phyloP scores from a whole-genome alignment of 192 early-diverging fungal species.

The Coemansia erecta region DNA sequence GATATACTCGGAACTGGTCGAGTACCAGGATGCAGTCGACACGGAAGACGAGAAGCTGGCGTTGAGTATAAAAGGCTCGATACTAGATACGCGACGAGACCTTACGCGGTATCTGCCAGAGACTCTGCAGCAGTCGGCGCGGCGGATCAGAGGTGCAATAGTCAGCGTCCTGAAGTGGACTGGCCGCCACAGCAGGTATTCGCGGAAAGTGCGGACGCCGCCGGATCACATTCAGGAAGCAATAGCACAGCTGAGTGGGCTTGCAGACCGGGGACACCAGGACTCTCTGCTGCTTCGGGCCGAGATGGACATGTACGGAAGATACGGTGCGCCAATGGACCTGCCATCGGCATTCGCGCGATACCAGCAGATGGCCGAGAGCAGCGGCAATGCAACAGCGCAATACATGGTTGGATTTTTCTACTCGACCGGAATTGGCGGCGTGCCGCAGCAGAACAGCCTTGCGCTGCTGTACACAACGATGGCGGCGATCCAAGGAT shows the following conservation, averaged over 20 bases:
- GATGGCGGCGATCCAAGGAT: slow-evolving; percentile 76
- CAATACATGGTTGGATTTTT: slow-evolving; percentile 90
- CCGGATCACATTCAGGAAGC: slow-evolving; percentile 15
- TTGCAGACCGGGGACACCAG: slow-evolving; percentile 28
- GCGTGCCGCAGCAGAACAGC: slow-evolving; percentile 37
- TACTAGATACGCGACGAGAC: neutral
- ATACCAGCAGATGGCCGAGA: slow-evolving; percentile 61
- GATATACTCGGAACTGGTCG: neutral
- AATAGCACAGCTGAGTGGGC: slow-evolving; percentile 12
- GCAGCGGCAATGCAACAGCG: slow-evolving; percentile 74
- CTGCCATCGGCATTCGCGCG: slow-evolving; percentile 59
- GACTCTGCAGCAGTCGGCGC: neutral
- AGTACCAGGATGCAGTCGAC: neutral
- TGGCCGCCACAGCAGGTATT: no score
- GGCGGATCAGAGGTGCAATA: no score
- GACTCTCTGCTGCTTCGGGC: slow-evolving; percentile 66
- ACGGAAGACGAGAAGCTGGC: neutral
- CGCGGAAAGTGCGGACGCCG: neutral
- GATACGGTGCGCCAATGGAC: slow-evolving; percentile 60
- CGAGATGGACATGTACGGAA: slow-evolving; percentile 71
- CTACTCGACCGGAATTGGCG: slow-evolving; percentile 86
- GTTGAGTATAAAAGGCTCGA: neutral
- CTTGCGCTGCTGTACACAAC: slow-evolving; percentile 70
- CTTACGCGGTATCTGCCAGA: neutral
- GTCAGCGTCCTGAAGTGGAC: no score